These are phyloP conservation scores for Diplocarpon mali DNA, from an alignment of 2,329 filamentous ascomycete genomes.

Conservation along the genomic window DNA sequence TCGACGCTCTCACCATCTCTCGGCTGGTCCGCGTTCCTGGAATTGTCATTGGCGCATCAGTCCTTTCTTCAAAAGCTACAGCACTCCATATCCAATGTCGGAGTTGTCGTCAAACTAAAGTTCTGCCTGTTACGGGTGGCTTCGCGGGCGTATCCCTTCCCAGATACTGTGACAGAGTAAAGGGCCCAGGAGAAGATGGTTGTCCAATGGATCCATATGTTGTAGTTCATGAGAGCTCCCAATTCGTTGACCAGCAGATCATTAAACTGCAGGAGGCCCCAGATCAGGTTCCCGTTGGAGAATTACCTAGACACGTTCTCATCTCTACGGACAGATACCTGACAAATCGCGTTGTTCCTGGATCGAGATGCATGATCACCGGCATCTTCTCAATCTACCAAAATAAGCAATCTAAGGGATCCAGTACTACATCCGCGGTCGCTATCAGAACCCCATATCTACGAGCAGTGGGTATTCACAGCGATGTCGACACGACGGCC, in stretches of 20 bases:
- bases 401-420: slow-evolving; percentile 74
- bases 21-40: slow-evolving; percentile 93
- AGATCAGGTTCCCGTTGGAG: slow-evolving; percentile 93
- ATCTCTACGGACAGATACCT: slow-evolving; percentile 95
- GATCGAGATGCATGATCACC: slow-evolving; percentile 88
- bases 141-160: slow-evolving; percentile 83
- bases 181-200: slow-evolving; percentile 58
- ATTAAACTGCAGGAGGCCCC: slow-evolving; percentile 96
- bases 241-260: slow-evolving; percentile 95
- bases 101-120: slow-evolving; percentile 64
- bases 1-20: slow-evolving; percentile 86
- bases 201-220: slow-evolving; percentile 95
- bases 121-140: slow-evolving; percentile 66
- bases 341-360: slow-evolving; percentile 90
- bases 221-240: slow-evolving; percentile 85
- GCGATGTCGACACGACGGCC: slow-evolving; percentile 78
- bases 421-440: slow-evolving; percentile 64
- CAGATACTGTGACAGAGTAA: slow-evolving; percentile 58
- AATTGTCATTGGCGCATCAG: slow-evolving; percentile 94
- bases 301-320: slow-evolving; percentile 86
- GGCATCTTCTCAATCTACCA: slow-evolving; percentile 98
- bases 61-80: slow-evolving; percentile 92
- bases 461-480: slow-evolving; percentile 82
- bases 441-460: slow-evolving; percentile 94
- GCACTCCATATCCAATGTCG: slow-evolving; percentile 78